Evolutionary conservation across 2,329 filamentous ascomycete species (phyloP), one percentile per base, ranked within the genome.

Genomic region (Apiospora marii): DNA sequence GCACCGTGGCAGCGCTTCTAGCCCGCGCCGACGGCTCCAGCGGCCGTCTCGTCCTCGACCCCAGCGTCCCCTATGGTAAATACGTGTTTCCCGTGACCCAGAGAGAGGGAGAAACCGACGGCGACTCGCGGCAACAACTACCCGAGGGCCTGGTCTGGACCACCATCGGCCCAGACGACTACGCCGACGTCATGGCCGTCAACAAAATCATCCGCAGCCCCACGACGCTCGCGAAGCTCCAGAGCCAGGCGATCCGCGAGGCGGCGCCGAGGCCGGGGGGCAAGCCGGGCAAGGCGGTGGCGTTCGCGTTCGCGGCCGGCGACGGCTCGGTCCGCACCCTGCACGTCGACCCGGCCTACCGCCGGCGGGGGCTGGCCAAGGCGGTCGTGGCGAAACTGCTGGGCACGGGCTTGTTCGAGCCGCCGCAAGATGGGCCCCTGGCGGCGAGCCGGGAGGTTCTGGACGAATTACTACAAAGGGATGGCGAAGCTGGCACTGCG

Each of bases 121-220:
- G 4, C 27, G 27, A 30, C 4, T 30, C 27, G 27, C 27, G 19
- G 22, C 16, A 7, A 4, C 27, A 1, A 3, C 49, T 70, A 19
- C 69, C 69, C 10, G 48, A 46, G 6, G 69, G 69, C 6, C 51
- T 70, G 1, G 34, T 41, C 22, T 70, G 69, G 69, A 70, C 51
- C 37, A 70, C 48, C 51, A 70, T 70, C 51, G 37, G 48, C 51
- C 69, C 69, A 4, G 48, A 41, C 22, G 69, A 70, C 69, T 61
- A 58, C n/a, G 51, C 69, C 1, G 51, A 41, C 49, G 69, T 70
- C 48, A 58, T 58, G 69, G 69, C 69, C 30, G 69, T 61, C 30
- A 70, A 70, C 69, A 61, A 58, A 22, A 70, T 70, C 24, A 46
- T 70, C 4, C 69, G 69, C 69, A 70, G 69, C 51, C 19, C 46